Evolutionary conservation across 2,329 filamentous ascomycete species (phyloP), one percentile per base, ranked within the genome.

Genomic region (Trichophyton benhamiae): DNA sequence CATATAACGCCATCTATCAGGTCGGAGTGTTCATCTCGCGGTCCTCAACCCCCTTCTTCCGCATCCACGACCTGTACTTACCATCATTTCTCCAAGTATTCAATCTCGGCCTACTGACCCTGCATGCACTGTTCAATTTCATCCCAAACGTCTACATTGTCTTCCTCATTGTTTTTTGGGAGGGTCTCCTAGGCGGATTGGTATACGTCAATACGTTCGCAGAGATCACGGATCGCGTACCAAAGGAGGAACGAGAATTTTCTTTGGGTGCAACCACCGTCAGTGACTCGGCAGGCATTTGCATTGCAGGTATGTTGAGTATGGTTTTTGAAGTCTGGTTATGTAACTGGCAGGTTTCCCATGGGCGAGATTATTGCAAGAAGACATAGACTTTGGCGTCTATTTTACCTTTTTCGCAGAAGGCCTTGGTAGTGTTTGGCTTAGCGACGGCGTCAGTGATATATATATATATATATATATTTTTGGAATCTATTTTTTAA

Each of bases 201-300:
- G 94, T 97, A 0, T 99, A 99, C 68, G 91, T 97, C 63, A 95
- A 92, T 69, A 96, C 91, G 0, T 99, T 97, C 74, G 90, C 91
- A 0, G 89, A 95, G 71, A 96, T 99, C 64, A 87, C 90, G 72
- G 90, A 96, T 68, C 85, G 86, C 5, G 85, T 96, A 0, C 84
- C 85, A 0, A 77, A 81, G 3, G 82, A 85, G 36, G 91, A 96
- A 60, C 82, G 92, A 4, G 94, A 99, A 75, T 97, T 97, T 70
- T 95, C 89, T 63, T 77, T 99, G 1, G 86, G 89, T 0, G 92
- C 91, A 0, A 94, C 91, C 2, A 95, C 87, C 27, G 92, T 96
- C 46, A 95, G 90, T 70, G 94, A 97, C 72, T 94, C 89, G 46
- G 91, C 79, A 0, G 92, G 94, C 0, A 95, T 97, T 38, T 96